Conservation (phyloP, 176 grass and related monocot genomes). For the Carex scoparia region DNA sequence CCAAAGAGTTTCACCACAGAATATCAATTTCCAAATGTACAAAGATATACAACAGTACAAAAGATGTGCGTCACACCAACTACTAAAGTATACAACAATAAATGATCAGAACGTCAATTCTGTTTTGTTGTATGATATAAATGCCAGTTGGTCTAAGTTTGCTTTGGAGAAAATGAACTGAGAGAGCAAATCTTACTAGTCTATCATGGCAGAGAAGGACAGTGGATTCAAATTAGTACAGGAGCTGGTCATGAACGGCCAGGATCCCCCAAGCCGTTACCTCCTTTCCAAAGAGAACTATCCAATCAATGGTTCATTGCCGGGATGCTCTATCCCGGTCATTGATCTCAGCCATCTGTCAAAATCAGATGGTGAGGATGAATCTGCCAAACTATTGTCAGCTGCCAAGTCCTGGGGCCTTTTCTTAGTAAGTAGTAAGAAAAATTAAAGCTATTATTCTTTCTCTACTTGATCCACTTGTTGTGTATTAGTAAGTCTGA, state of each 20-base stretch:
- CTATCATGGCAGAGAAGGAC: not conserved
- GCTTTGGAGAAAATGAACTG: not conserved
- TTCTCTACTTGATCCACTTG: not conserved
- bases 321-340: constrained; percentile 19
- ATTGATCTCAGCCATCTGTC: constrained; percentile 39
- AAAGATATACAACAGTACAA: no score
- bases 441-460: not conserved
- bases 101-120: not conserved
- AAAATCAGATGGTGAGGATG: constrained; percentile 10
- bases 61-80: not conserved
- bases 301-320: not conserved
- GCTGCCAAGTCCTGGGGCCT: constrained; percentile 46
- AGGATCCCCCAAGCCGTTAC: constrained; percentile 27
- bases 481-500: no score
- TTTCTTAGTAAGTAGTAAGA: constrained; percentile 35
- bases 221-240: constrained; percentile 12
- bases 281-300: not conserved
- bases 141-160: not conserved
- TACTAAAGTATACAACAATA: not conserved
- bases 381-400: constrained; percentile 34
- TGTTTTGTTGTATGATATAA: not conserved
- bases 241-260: constrained; percentile 20
- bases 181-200: not conserved
- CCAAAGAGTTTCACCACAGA: no score
- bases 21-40: no score